Base-by-base conservation (phyloP, 1,284 basidiomycete genomes). In the Bondarzewia mesenterica region DNA sequence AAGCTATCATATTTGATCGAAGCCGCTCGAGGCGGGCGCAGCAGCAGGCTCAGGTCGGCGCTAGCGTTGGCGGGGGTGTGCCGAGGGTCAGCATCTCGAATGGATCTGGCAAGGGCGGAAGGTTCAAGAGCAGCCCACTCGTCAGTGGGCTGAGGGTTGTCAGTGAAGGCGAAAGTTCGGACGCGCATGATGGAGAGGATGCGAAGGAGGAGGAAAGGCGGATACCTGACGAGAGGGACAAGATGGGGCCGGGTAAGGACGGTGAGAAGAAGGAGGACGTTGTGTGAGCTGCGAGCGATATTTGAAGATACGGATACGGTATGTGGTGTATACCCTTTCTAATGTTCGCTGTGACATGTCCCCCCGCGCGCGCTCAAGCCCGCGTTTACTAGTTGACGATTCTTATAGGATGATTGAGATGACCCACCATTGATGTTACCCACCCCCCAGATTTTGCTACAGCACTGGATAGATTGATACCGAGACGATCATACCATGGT, bases 51-150 rank as follows among this genome's bases (percentile, higher is more conserved):
- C 56, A 16, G 5, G 38, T 16, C 20, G 38, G 38, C 20, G 7
- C 38, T 10, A 37, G 49, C 5, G 16, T 56, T 16, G 60, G 64
- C 42, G 50, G 58, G 27, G 49, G 58, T 20, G 52, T 49, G 20
- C 52, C 56, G 44, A 35, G 44, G n/a, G 27, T 32, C 22, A 36
- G 44, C 16, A 50, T 44, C 3, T 35, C 54, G 21, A 37, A 44
- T 32, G 59, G 45, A n/a, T 57, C 55, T 54, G 29, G 25, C 5
- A 82, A 75, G 60, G 78, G 72, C n/a, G 67, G 64, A 47, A 69
- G 74, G 54, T 86, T 85, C 65, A 85, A 86, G 75, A 86, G 83
- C 58, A 83, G 77, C 59, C 82, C 80, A 41, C 58, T 74, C 20
- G 63, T 73, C 6, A 70, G 53, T 60, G 62, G 53, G 58, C 59